phyloP scores from a whole-genome alignment of 176 grass and related monocot species.

The Aegilops longissima region DNA sequence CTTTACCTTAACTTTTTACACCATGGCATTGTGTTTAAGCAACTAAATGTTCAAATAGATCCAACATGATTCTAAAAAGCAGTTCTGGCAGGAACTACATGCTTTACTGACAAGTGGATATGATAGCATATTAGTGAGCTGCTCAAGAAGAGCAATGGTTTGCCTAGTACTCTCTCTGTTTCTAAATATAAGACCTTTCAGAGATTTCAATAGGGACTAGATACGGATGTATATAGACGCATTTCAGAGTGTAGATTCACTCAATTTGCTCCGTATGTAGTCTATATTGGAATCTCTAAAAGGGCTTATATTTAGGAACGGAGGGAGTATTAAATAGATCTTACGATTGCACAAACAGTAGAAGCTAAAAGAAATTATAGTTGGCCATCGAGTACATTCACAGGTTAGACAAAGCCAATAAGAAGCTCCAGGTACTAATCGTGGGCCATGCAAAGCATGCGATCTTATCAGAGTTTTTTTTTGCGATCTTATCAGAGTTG shows the following conservation, averaged over 20 bases:
- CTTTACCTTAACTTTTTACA: not conserved
- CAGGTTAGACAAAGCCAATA: not conserved
- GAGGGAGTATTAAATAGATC: not conserved
- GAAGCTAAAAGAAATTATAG: not conserved
- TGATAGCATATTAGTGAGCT: conserved; percentile 11
- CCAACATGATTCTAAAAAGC: not conserved
- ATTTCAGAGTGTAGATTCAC: too few relatives aligned
- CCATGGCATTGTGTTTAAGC: not conserved
- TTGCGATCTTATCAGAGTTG: not conserved
- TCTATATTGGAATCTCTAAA: too few relatives aligned
- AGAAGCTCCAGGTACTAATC: not conserved
- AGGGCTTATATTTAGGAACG: too few relatives aligned
- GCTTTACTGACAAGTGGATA: not conserved
- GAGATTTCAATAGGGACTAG: too few relatives aligned
- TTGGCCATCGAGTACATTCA: not conserved
- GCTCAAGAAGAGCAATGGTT: not conserved
- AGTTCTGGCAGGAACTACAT: not conserved
- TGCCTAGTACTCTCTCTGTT: not conserved
- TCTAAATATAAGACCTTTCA: too few relatives aligned
- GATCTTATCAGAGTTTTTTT: not conserved
- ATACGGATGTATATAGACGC: too few relatives aligned
- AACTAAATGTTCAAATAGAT: not conserved
- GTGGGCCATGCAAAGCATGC: not conserved
- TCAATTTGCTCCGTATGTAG: too few relatives aligned
- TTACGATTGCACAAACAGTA: not conserved